Conservation (phyloP, 2,329 filamentous ascomycete species). For the Dothideomycetes sp. region DNA sequence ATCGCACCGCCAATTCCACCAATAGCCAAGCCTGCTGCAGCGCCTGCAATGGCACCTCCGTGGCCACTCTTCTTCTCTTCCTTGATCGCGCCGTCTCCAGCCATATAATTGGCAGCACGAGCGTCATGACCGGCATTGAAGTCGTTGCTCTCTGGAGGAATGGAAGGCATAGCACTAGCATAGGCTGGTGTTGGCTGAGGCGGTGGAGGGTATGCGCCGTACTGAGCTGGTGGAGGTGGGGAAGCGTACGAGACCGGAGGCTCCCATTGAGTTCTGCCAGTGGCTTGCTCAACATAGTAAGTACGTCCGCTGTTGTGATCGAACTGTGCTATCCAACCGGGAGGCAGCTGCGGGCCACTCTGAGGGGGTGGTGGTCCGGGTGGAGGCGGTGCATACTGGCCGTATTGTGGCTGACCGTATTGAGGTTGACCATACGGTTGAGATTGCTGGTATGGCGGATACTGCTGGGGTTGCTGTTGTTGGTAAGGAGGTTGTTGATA, state of each 20-base stretch:
- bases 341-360: conserved; percentile 39
- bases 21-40: conserved; percentile 45
- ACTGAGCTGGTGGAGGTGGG: conserved; percentile 13
- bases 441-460: conserved; percentile 18
- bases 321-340: conserved; percentile 54
- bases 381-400: conserved; percentile 16
- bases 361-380: conserved; percentile 17
- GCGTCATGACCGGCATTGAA: conserved; percentile 14
- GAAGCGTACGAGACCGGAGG: conserved; percentile 29
- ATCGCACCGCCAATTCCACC: conserved; percentile 48
- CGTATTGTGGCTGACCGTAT: conserved; percentile 14
- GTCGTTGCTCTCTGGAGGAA: conserved; percentile 12
- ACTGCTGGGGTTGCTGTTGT: conserved; percentile 16
- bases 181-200: not conserved
- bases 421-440: conserved; percentile 15
- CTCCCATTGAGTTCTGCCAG: conserved; percentile 55
- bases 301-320: conserved; percentile 51
- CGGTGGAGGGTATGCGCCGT: conserved; percentile 3
- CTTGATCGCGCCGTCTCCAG: conserved; percentile 22
- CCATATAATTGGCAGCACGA: conserved; percentile 13
- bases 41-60: conserved; percentile 36
- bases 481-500: conserved; percentile 13
- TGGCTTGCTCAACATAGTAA: conserved; percentile 53
- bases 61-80: conserved; percentile 35
- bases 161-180: conserved; percentile 6